Evolutionary conservation across 1,284 basidiomycete genomes (phyloP).

Genomic region (Puccinia novopanici): DNA sequence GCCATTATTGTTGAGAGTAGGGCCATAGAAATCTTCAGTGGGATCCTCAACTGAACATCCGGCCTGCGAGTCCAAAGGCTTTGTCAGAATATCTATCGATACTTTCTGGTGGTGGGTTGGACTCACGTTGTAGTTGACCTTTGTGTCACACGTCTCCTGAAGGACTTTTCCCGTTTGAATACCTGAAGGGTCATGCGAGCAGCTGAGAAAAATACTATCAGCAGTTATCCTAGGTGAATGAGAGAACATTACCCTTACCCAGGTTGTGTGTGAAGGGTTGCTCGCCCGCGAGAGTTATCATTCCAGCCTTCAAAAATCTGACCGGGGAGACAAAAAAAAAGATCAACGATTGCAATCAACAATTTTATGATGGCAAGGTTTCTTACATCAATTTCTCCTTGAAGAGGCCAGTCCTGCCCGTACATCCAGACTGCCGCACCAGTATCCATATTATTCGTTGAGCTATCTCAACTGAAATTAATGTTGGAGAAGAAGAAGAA

Average conservation of each 20-base stretch:
- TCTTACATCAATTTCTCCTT: slow-evolving; percentile 42
- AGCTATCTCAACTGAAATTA: background rate
- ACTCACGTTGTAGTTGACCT: slow-evolving; percentile 43
- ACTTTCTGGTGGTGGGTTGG: too few species aligned
- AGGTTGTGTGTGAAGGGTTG: slow-evolving; percentile 14
- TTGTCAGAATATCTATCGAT: background rate
- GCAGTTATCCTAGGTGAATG: background rate
- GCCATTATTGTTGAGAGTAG: background rate
- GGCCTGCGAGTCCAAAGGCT: background rate
- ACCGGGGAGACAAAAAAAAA: background rate
- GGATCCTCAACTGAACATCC: slow-evolving; percentile 36
- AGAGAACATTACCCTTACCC: background rate
- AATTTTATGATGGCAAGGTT: background rate
- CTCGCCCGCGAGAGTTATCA: background rate
- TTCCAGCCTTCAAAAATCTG: slow-evolving; percentile 48
- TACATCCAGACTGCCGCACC: slow-evolving; percentile 33
- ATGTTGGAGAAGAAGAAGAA: background rate
- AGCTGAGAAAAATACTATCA: slow-evolving; percentile 1
- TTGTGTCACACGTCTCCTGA: slow-evolving; percentile 37
- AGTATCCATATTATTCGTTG: background rate
- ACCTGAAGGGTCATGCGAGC: slow-evolving; percentile 38
- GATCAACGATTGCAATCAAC: background rate
- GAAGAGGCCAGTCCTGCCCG: slow-evolving; percentile 18
- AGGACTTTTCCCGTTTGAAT: slow-evolving; percentile 35
- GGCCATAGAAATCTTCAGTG: slow-evolving; percentile 23